A percentile compares a stretch with the other conserved stretches of the same genome.
These are phyloP conservation scores for Teunomyces lycoperdinae DNA, from an alignment of 805 yeast species.

Conservation along the genomic window DNA sequence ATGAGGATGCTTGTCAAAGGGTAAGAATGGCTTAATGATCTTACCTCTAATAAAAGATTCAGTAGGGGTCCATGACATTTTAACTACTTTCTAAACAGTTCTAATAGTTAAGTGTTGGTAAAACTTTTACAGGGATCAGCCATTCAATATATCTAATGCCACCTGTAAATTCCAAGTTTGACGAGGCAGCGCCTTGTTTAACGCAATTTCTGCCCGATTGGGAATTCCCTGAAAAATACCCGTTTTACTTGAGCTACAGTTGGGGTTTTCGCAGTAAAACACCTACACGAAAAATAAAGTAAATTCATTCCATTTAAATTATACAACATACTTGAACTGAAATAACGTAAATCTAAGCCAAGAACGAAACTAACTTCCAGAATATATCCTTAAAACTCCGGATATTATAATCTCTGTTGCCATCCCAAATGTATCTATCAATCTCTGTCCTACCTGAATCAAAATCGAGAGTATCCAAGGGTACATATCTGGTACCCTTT, in stretches of 20 bases:
- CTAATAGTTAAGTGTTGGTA: background rate
- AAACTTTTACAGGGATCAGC: background rate
- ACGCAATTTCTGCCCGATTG: background rate
- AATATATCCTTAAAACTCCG: slow-evolving; percentile 31
- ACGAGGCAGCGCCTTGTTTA: background rate
- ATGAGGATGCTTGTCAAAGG: slow-evolving; percentile 40
- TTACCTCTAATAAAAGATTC: slow-evolving; percentile 34
- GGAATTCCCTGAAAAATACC: background rate
- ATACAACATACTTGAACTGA: background rate
- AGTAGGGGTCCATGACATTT: slow-evolving; percentile 40
- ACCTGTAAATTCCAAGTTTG: background rate
- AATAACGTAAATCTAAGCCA: slow-evolving; percentile 22
- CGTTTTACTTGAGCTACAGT: background rate
- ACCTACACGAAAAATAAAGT: too few relatives aligned
- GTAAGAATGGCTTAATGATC: slow-evolving; percentile 38
- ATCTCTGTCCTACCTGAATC: slow-evolving; percentile 84
- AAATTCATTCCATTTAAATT: background rate
- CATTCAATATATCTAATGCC: background rate
- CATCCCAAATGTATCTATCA: slow-evolving; percentile 81
- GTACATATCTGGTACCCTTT: slow-evolving; percentile 61
- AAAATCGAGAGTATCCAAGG: slow-evolving; percentile 72
- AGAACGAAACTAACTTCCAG: slow-evolving; percentile 30
- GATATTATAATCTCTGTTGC: slow-evolving; percentile 48
- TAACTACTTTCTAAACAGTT: background rate
- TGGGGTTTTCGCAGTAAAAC: background rate